These are phyloP conservation scores for Cenchrus americanus DNA, from an alignment of 176 grass and related monocot species.

Conservation along the genomic window DNA sequence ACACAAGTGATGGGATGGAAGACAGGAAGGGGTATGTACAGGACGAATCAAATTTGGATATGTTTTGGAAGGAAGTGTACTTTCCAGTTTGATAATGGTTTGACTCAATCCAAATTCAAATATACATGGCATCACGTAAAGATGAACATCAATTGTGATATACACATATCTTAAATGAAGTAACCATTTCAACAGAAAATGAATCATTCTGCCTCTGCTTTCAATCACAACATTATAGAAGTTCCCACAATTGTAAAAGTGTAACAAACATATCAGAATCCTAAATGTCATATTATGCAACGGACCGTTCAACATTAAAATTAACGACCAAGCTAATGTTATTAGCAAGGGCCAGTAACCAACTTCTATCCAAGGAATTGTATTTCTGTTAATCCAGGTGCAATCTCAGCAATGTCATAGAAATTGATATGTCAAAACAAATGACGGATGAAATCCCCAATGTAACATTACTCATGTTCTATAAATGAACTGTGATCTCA, in stretches of 20 bases:
- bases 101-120: neutral
- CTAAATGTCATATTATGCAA: neutral
- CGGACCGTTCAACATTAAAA: neutral
- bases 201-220: neutral
- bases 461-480: neutral
- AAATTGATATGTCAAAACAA: neutral
- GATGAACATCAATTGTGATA: neutral
- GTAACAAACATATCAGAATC: neutral
- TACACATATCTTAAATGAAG: neutral
- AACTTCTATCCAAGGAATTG: neutral
- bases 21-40: neutral
- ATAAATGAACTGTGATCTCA: conserved; percentile 3
- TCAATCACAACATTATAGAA: neutral
- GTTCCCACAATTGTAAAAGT: neutral
- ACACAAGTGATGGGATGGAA: neutral
- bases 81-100: neutral
- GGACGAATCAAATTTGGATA: neutral
- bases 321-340: neutral
- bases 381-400: neutral
- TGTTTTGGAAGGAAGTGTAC: neutral
- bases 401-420: neutral
- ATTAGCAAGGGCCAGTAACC: neutral
- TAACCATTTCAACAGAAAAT: neutral
- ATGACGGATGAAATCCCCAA: neutral
- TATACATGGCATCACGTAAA: conserved; percentile 4